Evolutionary conservation across 1,139 yeast species (phyloP), one percentile per base, ranked within the genome.

Genomic region (Candida sp.): DNA sequence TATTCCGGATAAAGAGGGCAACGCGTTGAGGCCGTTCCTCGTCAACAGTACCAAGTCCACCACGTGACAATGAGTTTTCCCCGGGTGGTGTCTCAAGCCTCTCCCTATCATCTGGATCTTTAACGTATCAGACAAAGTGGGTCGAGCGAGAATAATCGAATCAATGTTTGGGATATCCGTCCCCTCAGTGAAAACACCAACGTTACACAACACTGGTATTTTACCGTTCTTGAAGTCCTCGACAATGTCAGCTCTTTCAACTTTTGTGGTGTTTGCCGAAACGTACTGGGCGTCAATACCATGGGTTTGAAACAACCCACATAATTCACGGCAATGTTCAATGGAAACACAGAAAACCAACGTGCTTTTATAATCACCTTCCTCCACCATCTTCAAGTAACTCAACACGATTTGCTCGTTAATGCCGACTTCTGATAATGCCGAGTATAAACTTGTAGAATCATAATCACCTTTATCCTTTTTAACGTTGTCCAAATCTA

Each of bases 151-250:
- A 45, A 93, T 73, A 7, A 93, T 72, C 28, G 92, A 86, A 63
- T 93, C 98, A 51, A 93, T 88, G 56, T 87, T 86, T 2, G 98
- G 98, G 25, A 93, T 86, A 68, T 93, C 98, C 0, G 98, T 91
- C 0, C 99, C 99, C 67, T 94, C 99, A 0, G 97, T 93, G 59
- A 93, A 88, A 3, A 93, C 91, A 26, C 88, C 91, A 62, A 97
- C 96, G 63, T 94, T 94, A 67, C 96, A 81, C 30, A 93, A 69
- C 0, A 94, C 96, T 3, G 88, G 84, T 28, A 90, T 76, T 17
- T 76, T 63, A 0, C 96, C 93, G 1, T 68, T 60, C 54, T 77
- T 80, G 63, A 93, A 93, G 44, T 81, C 86, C 3, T 73, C 69
- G 1, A 92, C 68, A 0, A 85, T 75, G 1, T 67, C 63, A 9